Percentiles rank a stretch among this genome's conserved stretches.
Conservation (phyloP, 805 yeast genomes). For the Suhomyces sp. region DNA sequence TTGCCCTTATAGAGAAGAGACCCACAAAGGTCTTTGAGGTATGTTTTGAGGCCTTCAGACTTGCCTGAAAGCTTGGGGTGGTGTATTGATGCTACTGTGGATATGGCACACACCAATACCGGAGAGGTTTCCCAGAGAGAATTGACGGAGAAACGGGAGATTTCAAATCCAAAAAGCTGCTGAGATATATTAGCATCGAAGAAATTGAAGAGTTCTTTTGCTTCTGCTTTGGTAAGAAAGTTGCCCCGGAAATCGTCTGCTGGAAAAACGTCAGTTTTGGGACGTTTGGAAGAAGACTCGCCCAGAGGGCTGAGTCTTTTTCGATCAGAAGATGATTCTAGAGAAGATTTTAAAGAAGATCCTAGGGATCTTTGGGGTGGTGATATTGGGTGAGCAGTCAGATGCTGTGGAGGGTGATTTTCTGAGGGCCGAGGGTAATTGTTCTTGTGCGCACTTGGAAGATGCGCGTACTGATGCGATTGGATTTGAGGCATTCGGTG, state of each 20-base stretch:
- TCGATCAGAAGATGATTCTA: neutral
- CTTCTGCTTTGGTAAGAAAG: slow-evolving; percentile 37
- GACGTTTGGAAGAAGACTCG: neutral
- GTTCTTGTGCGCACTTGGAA: too few relatives aligned
- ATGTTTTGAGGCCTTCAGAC: slow-evolving; percentile 25
- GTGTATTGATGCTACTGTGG: slow-evolving; percentile 62
- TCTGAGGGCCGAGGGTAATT: neutral
- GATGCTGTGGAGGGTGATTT: too few relatives aligned
- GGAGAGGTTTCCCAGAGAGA: slow-evolving; percentile 56
- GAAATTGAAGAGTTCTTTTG: slow-evolving; percentile 47
- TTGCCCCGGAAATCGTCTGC: slow-evolving; percentile 37
- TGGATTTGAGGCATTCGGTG: neutral
- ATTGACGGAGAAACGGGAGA: slow-evolving; percentile 48
- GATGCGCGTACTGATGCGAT: neutral
- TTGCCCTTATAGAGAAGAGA: slow-evolving; percentile 33
- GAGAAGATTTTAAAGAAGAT: neutral
- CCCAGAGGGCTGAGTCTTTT: neutral
- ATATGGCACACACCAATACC: slow-evolving; percentile 54
- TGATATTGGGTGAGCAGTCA: too few relatives aligned
- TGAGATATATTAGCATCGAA: slow-evolving; percentile 58
- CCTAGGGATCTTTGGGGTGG: neutral
- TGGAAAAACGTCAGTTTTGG: neutral
- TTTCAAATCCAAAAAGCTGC: slow-evolving; percentile 64
- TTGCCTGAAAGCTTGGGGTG: slow-evolving; percentile 42
- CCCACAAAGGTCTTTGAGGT: slow-evolving; percentile 35